Base-by-base conservation (phyloP, 2,329 filamentous ascomycete genomes). In the Ceratocystis colombiana region DNA sequence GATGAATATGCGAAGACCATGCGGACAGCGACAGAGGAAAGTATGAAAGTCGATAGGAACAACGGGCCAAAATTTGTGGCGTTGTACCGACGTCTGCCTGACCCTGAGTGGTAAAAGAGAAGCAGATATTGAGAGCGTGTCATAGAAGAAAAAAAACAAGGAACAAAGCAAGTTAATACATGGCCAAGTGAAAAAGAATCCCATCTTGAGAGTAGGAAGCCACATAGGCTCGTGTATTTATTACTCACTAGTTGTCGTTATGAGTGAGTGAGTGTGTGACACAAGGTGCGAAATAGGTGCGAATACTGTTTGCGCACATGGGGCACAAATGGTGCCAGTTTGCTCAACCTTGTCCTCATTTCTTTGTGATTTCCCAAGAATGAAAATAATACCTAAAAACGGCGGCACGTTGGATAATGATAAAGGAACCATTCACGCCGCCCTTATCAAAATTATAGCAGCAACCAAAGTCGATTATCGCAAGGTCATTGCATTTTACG, bases 21-120 rank as follows among this genome's bases (percentile, higher is more conserved):
- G 89, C 81, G 78, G 72, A 82, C 81, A 45, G 91, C 94, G 77
- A 99, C 95, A 2, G 94, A 99, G 75, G 95, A 99, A 78, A 90
- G 92, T 44, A 96, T 96, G 79, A 99, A 99, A 78, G 94, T 99
- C 15, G 84, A 86, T 71, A 84, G 94, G 73, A 96, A 97, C 76
- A 85, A 89, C 53, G 94, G 94, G 0, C 84, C 85, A 73, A 99
- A 97, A 77, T 96, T 88, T 76, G 88, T 97, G 61, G 93, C 91
- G 50, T 84, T 96, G 62, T 99, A 94, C 75, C 83, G 88, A 72
- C 85, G 94, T 69, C 77, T 87, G 69, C 86, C 88, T 73, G 88
- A 96, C 77, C 91, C 90, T 6, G 80, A 83, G 20, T 96, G 90
- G 90, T 84, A 61, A 63, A 20, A 57, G 53, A 30, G 28, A 20